Evolutionary conservation across 768 basidiomycete genomes (phyloP), one percentile per base, ranked within the genome.

Genomic region (Tylopilus rubrobrunneus): DNA sequence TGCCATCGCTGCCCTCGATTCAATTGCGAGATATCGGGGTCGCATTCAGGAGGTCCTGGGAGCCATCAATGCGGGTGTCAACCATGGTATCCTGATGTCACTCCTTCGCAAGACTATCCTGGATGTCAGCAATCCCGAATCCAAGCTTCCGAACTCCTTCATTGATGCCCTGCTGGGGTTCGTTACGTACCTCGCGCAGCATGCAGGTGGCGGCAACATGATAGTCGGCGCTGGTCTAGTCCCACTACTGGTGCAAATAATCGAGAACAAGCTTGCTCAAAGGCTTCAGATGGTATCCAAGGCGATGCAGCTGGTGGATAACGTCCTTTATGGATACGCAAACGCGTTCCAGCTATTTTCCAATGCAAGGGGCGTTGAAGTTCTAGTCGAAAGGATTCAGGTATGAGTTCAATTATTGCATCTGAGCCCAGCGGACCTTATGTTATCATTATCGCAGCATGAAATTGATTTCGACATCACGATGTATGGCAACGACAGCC

Each of bases 61-160:
- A 5, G 87, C 94, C 1, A 82, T 98, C 36, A 97, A 97, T 67
- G 95, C 92, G 25, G 92, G 92, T 42, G 92, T 98, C 51, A 97
- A 93, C 63, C 97, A 98, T 65, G 97, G 97, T 12, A 87, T 93
- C 39, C 70, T 99, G 25, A 92, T 98, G 86, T 86, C 88, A 28
- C 76, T 94, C 34, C 78, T 98, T 51, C 83, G 94, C 56, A 87
- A 85, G 71, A 89, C 89, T 23, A 86, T 92, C 17, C 68, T 77
- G 17, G 87, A 92, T 55, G 82, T 93, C 21, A 77, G 80, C 50
- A 80, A 80, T 52, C 76, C 84, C 1, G 79, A 84, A 23, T 88
- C 84, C 31, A 82, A 72, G 23, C 71, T 87, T 29, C 84, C 86
- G 10, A 86, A 88, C 50, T 78, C 86, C 1, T 89, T 90, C 58